Evolutionary conservation across 306 rosid species (phyloP).

Genomic region (Lathyrus sativus): DNA sequence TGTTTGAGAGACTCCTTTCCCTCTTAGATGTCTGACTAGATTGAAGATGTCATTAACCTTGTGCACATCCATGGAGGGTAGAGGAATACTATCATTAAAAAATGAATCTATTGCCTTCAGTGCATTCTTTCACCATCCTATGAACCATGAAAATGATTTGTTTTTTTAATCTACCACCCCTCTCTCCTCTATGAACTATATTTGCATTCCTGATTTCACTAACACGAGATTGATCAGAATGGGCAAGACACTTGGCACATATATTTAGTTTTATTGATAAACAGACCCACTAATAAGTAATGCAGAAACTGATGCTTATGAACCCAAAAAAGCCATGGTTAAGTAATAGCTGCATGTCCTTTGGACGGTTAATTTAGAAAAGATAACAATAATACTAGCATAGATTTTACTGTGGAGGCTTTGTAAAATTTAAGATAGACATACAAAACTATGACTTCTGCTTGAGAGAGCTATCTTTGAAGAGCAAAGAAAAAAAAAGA

Average conservation of each 20-base stretch:
- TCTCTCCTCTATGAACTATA: conserved; percentile 5
- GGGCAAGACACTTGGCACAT: conserved; percentile 17
- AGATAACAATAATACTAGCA: neutral
- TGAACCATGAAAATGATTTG: too few species aligned
- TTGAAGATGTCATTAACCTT: too few species aligned
- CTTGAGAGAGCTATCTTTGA: conserved; percentile 3
- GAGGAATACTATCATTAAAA: too few species aligned
- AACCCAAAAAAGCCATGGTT: neutral
- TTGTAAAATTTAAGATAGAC: conserved; percentile 15
- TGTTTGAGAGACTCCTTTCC: too few species aligned
- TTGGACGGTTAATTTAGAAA: conserved; percentile 19
- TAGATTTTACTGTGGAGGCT: neutral
- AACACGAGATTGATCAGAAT: conserved; percentile 8
- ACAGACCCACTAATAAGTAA: conserved; percentile 4
- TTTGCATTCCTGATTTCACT: conserved; percentile 11
- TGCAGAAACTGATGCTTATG: neutral
- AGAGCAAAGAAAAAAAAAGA: neutral
- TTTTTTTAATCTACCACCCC: neutral
- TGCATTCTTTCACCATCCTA: too few species aligned
- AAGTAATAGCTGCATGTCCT: neutral
- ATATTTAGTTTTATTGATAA: neutral
- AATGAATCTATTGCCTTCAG: too few species aligned
- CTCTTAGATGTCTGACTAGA: too few species aligned
- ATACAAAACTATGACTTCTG: neutral
- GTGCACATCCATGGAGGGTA: too few species aligned